Percentiles rank a stretch among this genome's conserved stretches.
phyloP scores from a whole-genome alignment of 495 filamentous ascomycete species.

The Penicillium ochrochloron region DNA sequence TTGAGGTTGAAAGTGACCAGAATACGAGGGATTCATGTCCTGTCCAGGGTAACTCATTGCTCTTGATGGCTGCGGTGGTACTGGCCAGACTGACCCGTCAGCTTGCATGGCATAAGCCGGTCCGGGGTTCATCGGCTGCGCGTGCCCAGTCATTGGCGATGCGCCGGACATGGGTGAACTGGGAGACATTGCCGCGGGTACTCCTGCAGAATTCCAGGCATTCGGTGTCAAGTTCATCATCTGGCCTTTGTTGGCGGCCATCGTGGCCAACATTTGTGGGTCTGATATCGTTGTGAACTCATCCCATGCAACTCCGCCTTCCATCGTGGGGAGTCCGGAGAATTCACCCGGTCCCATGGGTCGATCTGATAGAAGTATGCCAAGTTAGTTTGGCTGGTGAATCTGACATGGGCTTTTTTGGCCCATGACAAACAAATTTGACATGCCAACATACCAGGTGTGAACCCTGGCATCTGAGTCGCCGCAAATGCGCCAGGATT shows the following conservation, averaged over 20 bases:
- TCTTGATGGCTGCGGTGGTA: slow-evolving; percentile 38
- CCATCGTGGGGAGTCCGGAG: slow-evolving; percentile 38
- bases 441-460: slow-evolving; percentile 40
- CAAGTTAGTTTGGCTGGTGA: background rate
- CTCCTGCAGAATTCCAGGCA: slow-evolving; percentile 37
- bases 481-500: slow-evolving; percentile 37
- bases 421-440: background rate
- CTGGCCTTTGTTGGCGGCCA: slow-evolving; percentile 39
- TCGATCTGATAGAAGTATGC: slow-evolving; percentile 28
- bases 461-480: slow-evolving; percentile 40
- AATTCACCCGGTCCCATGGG: slow-evolving; percentile 37
- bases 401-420: background rate
- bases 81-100: slow-evolving; percentile 48
- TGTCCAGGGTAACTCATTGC: slow-evolving; percentile 49
- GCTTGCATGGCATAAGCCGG: slow-evolving; percentile 44
- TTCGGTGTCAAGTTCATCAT: slow-evolving; percentile 46
- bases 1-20: slow-evolving; percentile 38
- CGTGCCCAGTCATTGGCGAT: slow-evolving; percentile 41
- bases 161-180: slow-evolving; percentile 38
- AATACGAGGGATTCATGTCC: slow-evolving; percentile 39
- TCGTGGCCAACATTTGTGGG: slow-evolving; percentile 42
- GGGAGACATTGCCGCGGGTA: slow-evolving; percentile 33
- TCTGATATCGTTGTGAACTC: slow-evolving; percentile 51
- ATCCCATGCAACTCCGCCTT: slow-evolving; percentile 44
- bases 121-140: slow-evolving; percentile 37